Evolutionary conservation across 306 rosid species (phyloP).

Genomic region (Cotoneaster glaucophyllus): DNA sequence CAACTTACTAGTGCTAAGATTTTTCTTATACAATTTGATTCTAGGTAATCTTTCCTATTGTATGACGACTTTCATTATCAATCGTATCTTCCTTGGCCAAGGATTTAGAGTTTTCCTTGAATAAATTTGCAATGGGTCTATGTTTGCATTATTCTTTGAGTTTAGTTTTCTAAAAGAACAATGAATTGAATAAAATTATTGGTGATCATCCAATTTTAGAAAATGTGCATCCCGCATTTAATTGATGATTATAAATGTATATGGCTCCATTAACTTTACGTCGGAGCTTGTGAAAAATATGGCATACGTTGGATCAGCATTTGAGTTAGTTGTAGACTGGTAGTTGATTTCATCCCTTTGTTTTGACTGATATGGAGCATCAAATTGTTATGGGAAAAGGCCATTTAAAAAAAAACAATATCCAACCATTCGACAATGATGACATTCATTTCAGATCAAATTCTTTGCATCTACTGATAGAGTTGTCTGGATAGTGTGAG

Average conservation of each 20-base stretch:
- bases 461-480: background rate
- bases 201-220: background rate
- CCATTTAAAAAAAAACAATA: background rate
- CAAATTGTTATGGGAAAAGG: background rate
- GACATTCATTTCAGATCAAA: slow-evolving; percentile 4
- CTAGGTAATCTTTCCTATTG: too few species aligned
- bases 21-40: background rate
- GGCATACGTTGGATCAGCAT: slow-evolving; percentile 3
- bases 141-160: background rate
- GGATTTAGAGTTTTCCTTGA: background rate
- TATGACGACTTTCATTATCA: background rate
- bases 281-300: slow-evolving; percentile 1
- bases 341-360: slow-evolving; percentile 12
- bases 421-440: background rate
- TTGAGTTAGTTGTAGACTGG: slow-evolving; percentile 34
- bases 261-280: background rate
- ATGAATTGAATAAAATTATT: background rate
- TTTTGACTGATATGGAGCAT: background rate
- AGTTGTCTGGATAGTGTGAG: background rate
- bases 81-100: background rate
- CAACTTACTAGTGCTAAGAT: background rate
- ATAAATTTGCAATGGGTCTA: background rate
- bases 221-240: background rate
- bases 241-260: background rate
- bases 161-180: background rate